Conservation (phyloP, 352 stramenopile species). For the Globisporangium mamillatum region DNA sequence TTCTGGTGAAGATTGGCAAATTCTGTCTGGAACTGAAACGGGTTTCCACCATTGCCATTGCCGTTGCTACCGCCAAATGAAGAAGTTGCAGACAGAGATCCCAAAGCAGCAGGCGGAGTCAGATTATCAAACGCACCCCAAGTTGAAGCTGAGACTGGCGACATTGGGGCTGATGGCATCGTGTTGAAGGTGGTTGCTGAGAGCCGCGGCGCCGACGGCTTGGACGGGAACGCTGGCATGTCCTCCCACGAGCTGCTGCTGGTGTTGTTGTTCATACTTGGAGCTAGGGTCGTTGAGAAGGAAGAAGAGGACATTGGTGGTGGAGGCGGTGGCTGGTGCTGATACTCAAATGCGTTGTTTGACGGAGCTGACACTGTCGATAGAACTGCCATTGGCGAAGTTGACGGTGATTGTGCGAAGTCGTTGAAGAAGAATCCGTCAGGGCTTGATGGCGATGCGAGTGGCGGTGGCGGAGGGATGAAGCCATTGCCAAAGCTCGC, state of each 20-base stretch:
- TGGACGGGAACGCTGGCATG: slow-evolving; percentile 2
- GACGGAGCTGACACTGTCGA: not conserved
- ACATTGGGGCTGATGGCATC: slow-evolving; percentile 4
- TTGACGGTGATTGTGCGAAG: not conserved
- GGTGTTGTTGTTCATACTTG: slow-evolving; percentile 1
- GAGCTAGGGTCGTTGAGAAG: not conserved
- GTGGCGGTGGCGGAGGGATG: slow-evolving; percentile 1
- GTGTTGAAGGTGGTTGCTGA: slow-evolving; percentile 11
- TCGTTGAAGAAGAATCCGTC: slow-evolving; percentile 14
- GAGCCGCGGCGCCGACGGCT: not conserved
- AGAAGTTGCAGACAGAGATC: not conserved
- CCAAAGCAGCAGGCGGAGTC: slow-evolving; percentile 2
- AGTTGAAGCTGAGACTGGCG: not conserved
- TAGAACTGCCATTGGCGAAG: not conserved
- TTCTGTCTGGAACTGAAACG: slow-evolving; percentile 19
- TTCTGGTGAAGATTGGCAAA: slow-evolving; percentile 26
- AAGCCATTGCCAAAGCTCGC: not conserved
- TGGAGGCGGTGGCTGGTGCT: not conserved
- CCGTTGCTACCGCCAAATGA: not conserved
- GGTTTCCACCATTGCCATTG: not conserved
- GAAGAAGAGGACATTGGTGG: not conserved
- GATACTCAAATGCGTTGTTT: not conserved
- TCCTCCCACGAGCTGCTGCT: slow-evolving; percentile 12
- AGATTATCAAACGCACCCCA: slow-evolving; percentile 17
- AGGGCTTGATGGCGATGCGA: slow-evolving; percentile 11